Base-by-base conservation (phyloP, 108 stramenopile genomes). In the Tribonema minus region DNA sequence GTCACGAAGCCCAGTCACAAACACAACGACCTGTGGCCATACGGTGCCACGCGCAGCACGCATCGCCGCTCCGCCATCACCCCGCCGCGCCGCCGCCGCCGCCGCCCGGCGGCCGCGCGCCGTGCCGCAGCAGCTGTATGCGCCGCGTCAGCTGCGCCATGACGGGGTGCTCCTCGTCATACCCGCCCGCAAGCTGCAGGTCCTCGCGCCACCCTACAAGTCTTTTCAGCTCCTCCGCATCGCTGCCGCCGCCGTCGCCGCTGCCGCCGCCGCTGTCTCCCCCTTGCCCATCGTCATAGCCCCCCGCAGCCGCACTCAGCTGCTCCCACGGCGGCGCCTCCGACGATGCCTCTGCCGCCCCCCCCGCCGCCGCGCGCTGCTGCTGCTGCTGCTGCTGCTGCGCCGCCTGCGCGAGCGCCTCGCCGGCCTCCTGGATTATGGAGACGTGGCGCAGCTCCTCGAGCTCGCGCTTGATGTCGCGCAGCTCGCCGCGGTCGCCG, bases 401-500 rank as follows among this genome's bases (percentile, higher is more conserved):
- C 58, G 12, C 67, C 20, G 38, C 58, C 60, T 62, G 54, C 31
- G 68, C 67, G 15, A 79, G 67, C 7, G 35, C 58, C 35, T 30
- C 39, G 23, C 60, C 67, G 20, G 77, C 77, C 37, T 79, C 77
- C 33, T 79, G 77, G 3, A 79, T 60, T 32, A 79, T 26, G 60
- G 67, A 68, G 31, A 79, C 68, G 68, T 79, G 77, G 26, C 77
- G 64, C 38, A 76, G 75, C 25, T 76, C 75, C 5, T 76, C 75
- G 31, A 86, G 81, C 76, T 84, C 83, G 25, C 84, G 72, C 58
- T 80, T 83, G 12, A 86, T 76, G 20, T 28, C 71, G 23, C 69
- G 30, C 4, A 86, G 85, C 76, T 84, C 78, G 40, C 81, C 61
- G 12, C 85, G 37, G 34, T 86, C 85, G 7, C 83, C 85, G 27